Evolutionary conservation across 1,284 basidiomycete genomes (phyloP), one percentile per base, ranked within the genome.

Genomic region (Coniferiporia sulphurascens): DNA sequence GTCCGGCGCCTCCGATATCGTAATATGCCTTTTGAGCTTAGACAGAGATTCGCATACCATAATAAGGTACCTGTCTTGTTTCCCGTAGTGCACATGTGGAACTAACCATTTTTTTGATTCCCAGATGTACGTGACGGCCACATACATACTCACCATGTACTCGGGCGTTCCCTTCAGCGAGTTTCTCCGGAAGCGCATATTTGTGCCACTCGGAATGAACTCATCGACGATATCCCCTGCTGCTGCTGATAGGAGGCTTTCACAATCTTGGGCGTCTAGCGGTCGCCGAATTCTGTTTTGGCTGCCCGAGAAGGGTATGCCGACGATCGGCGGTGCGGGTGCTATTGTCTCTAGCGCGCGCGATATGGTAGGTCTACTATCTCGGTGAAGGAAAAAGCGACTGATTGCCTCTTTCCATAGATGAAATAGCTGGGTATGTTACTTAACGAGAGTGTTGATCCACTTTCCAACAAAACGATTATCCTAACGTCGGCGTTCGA

Each of bases 11-110:
- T 80, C 41, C 69, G 68, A 4, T 69, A 73, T 62, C 68, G 78
- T 13, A 69, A 72, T 7, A 73, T 76, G 2, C 74, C 76, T 10
- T 71, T 73, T 13, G 73, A 73, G 48, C 70, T 76, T 49, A 68
- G 78, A 2, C 71, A 77, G 57, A 73, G 70, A 12, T 78, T 71
- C 51, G 73, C 75, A 50, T 80, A 79, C 63, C 79, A 76, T 66
- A 78, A 79, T 58, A 66, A 76, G 57, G 77, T 78, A 43, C 22
- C 13, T 9, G 32, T 41, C 9, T 12, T n/a, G n/a, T n/a, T 41
- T 12, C 3, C 15, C 12, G 15, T 15, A 41, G 38, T 41, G 38
- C 38, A 12, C 9, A 8, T 15, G 3, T 15, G 9, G 15, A 15
- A 15, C 15, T 41, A 15, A 41, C 15, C 15, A 41, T 41, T 8